phyloP scores from a whole-genome alignment of 345 rosid species.

The Bruguiera parviflora region DNA sequence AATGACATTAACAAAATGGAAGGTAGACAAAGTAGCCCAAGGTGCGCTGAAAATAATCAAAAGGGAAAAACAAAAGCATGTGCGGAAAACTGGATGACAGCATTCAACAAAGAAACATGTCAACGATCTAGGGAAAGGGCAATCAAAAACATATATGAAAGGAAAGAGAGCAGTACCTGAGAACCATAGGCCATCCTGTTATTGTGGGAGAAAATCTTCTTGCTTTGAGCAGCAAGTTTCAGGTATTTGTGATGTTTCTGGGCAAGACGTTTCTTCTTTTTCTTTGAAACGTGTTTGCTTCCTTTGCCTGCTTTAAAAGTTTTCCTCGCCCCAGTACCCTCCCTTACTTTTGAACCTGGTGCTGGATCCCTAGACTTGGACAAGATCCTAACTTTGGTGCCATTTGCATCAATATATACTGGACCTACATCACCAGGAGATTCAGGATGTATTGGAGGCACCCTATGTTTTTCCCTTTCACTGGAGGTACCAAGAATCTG shows the following conservation, averaged over 20 bases:
- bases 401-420: slow-evolving; percentile 82
- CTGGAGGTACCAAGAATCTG: slow-evolving; percentile 28
- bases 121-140: background rate
- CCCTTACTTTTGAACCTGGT: slow-evolving; percentile 22
- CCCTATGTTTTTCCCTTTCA: slow-evolving; percentile 39
- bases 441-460: slow-evolving; percentile 39
- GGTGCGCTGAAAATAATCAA: background rate
- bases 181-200: slow-evolving; percentile 32
- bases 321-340: slow-evolving; percentile 22
- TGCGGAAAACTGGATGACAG: background rate
- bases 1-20: too few relatives aligned
- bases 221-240: slow-evolving; percentile 55
- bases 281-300: slow-evolving; percentile 41
- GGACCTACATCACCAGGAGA: slow-evolving; percentile 65
- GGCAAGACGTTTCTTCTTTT: slow-evolving; percentile 43
- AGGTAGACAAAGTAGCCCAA: background rate
- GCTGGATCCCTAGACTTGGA: slow-evolving; percentile 52
- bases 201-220: slow-evolving; percentile 32
- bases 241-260: slow-evolving; percentile 48
- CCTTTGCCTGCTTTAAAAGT: slow-evolving; percentile 39
- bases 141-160: slow-evolving; percentile 1
- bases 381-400: slow-evolving; percentile 80
- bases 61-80: background rate
- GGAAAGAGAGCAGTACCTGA: slow-evolving; percentile 46
- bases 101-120: slow-evolving; percentile 3